Conservation (phyloP, 2,329 filamentous ascomycete genomes). For the Ascocoryne sarcoides region DNA sequence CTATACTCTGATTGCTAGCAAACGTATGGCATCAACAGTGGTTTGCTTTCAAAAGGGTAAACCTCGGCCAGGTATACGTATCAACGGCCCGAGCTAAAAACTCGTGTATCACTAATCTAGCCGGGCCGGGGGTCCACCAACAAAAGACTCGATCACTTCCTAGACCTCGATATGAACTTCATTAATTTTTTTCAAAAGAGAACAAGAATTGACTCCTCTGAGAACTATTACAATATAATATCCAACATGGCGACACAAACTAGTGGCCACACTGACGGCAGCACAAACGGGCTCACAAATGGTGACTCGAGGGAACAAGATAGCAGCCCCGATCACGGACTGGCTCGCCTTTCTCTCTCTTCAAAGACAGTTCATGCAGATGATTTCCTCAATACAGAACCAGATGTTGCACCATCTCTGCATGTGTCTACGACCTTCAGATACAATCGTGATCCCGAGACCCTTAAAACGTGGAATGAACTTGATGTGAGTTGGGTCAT, state of each 20-base stretch:
- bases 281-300: not conserved
- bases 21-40: no score
- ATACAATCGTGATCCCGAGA: constrained; percentile 62
- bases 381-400: constrained; percentile 62
- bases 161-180: no score
- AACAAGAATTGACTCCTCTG: no score
- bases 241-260: not conserved
- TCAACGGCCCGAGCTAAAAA: no score
- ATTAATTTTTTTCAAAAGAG: no score
- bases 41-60: no score
- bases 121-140: no score
- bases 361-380: constrained; percentile 77
- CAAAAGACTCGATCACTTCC: no score
- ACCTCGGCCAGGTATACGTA: no score
- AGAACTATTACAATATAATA: no score
- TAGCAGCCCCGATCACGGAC: not conserved
- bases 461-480: constrained; percentile 46
- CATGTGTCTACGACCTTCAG: constrained; percentile 90
- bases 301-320: not conserved
- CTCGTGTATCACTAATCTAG: no score
- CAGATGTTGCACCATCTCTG: constrained; percentile 79
- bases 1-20: no score
- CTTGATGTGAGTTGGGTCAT: constrained; percentile 40
- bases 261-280: not conserved
- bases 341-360: constrained; percentile 43